Base-by-base conservation (phyloP, 2,329 filamentous ascomycete genomes). In the Penicillium sp. region DNA sequence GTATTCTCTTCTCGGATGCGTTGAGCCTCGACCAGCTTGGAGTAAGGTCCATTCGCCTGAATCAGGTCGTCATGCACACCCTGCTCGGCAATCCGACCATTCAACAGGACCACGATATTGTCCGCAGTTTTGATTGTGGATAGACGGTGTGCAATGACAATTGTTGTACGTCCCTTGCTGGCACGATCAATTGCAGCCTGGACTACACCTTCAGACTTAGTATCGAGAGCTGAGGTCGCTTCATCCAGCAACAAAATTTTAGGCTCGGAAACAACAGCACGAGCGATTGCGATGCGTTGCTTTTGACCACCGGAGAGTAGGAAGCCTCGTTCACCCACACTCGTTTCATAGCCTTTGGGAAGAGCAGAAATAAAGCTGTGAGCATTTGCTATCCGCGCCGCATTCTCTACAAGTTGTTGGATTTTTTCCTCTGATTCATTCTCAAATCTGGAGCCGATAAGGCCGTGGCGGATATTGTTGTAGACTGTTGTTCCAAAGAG, bases 261-360 rank as follows among this genome's bases (percentile, higher is more conserved):
- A 0, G 88, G 88, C 49, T 85, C 77, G 44, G 86, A 84, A 51
- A 91, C 79, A 26, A 91, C 85, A 11, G 86, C 86, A 7, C 89
- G 79, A 0, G 88, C 89, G 58, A 92, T 91, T 2, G 89, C 87
- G 23, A 95, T 81, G 5, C 91, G 84, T 69, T 95, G 90, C n/a
- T 89, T 84, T 69, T 96, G 90, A 1, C 91, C 91, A n/a, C 90
- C 89, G 11, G 88, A 91, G 1, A 95, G 77, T 68, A 89, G 90
- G 46, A 88, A 87, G 4, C 90, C 90, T 26, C 83, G 83, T 67
- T 93, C 89, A 1, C 90, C 90, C 1, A 94, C 89, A 8, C 82
- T 73, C 0, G 90, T 91, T 4, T 88, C 81, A 66, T 92, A 92
- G 1, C 85, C 84, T 76, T 60, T 31, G 1, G 87, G 87, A 3